phyloP scores from a whole-genome alignment of 2,329 filamentous ascomycete genomes.

The Chrysosporium queenslandicum region DNA sequence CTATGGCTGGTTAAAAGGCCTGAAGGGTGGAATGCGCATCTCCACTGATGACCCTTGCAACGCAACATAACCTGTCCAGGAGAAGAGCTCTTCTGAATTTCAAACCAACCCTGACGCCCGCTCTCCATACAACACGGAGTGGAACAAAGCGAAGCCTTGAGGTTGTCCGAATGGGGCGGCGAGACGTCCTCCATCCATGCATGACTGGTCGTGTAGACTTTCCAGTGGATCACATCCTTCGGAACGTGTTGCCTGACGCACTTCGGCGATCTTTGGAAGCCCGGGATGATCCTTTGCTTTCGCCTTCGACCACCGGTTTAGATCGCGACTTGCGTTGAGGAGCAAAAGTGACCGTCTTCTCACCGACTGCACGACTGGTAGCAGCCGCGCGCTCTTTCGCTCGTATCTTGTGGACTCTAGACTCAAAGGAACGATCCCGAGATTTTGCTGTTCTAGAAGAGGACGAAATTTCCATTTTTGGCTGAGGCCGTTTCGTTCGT shows the following conservation, averaged over 20 bases:
- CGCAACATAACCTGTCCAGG: no score
- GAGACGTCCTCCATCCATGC: background rate
- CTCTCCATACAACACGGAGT: no score
- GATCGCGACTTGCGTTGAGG: conserved; percentile 38
- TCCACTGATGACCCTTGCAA: no score
- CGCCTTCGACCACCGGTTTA: conserved; percentile 17
- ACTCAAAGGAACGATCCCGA: conserved; percentile 49
- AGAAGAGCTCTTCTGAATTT: no score
- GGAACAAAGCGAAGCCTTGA: background rate
- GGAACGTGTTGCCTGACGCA: conserved; percentile 42
- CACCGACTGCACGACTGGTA: conserved; percentile 34
- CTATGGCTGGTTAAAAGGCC: no score
- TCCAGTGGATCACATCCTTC: conserved; percentile 31
- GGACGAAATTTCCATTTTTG: conserved; percentile 50
- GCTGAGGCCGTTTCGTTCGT: conserved; percentile 39
- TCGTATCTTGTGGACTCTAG: conserved; percentile 42
- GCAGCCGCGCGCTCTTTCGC: conserved; percentile 28
- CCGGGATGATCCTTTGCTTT: conserved; percentile 22
- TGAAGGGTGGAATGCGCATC: no score
- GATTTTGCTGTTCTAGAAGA: conserved; percentile 36
- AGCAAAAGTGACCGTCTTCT: conserved; percentile 52
- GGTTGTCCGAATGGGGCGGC: background rate
- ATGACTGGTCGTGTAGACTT: conserved; percentile 27
- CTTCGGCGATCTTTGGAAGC: conserved; percentile 38
- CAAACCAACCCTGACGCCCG: no score